A percentile compares a stretch with the other conserved stretches of the same genome.
These are phyloP conservation scores for Stagonosporopsis cucurbitacearum DNA, from an alignment of 2,329 filamentous ascomycete species.

Conservation along the genomic window DNA sequence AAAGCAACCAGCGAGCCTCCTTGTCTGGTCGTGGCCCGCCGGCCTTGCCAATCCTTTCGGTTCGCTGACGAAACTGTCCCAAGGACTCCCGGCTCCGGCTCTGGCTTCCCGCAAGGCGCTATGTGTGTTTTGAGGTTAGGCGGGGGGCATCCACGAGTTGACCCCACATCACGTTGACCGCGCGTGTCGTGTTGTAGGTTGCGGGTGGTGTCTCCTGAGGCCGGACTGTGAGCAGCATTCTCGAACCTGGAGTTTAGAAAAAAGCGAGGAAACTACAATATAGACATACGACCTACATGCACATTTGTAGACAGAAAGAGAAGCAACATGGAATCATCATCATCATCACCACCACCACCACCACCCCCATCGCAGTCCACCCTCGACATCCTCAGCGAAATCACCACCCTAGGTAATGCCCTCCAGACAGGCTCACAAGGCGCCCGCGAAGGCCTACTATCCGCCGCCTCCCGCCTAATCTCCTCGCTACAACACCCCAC, in stretches of 20 bases:
- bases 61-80: slow-evolving; percentile 4
- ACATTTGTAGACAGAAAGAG: background rate
- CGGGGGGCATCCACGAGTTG: background rate
- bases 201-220: background rate
- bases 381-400: slow-evolving; percentile 29
- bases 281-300: background rate
- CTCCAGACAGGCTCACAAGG: slow-evolving; percentile 24
- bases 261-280: background rate
- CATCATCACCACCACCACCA: background rate
- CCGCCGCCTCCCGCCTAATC: slow-evolving; percentile 31
- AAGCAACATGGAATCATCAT: background rate
- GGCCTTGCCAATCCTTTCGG: slow-evolving; percentile 6
- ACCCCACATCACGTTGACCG: slow-evolving; percentile 1
- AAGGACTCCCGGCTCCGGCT: too few species aligned
- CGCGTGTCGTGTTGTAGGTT: background rate
- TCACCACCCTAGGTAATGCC: slow-evolving; percentile 25
- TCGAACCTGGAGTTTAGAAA: background rate
- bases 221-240: background rate
- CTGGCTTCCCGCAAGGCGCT: background rate
- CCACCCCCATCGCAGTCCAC: slow-evolving; percentile 19
- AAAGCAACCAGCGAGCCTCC: background rate
- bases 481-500: slow-evolving; percentile 33
- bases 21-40: background rate
- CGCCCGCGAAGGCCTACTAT: slow-evolving; percentile 29
- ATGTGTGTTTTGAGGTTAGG: background rate